Evolutionary conservation across 1,139 yeast genomes (phyloP).

Genomic region (Diutina sp.): DNA sequence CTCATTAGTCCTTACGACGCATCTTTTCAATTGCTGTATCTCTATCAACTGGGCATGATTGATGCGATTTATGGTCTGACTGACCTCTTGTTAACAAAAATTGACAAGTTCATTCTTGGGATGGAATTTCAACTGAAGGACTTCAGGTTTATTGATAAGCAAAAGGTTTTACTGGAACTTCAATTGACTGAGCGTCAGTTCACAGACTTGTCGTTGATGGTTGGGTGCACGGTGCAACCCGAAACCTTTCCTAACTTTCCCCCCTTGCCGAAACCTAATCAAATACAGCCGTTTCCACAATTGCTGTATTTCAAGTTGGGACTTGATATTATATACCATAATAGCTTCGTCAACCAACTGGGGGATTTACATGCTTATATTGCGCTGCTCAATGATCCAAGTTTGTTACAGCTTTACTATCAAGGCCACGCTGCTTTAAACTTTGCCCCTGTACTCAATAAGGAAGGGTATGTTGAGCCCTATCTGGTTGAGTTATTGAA

Average conservation of each 20-base stretch:
- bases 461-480: slow-evolving; percentile 58
- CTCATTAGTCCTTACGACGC: slow-evolving; percentile 78
- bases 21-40: slow-evolving; percentile 68
- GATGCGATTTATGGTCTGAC: slow-evolving; percentile 81
- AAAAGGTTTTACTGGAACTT: slow-evolving; percentile 47
- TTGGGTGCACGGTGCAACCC: slow-evolving; percentile 73
- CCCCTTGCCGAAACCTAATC: slow-evolving; percentile 33
- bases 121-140: slow-evolving; percentile 56
- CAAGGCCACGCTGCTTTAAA: slow-evolving; percentile 29
- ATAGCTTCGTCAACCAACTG: slow-evolving; percentile 14
- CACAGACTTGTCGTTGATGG: slow-evolving; percentile 60
- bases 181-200: slow-evolving; percentile 52
- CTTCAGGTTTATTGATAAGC: slow-evolving; percentile 54
- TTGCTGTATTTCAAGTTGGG: slow-evolving; percentile 31
- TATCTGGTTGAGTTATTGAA: slow-evolving; percentile 28
- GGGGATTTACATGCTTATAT: slow-evolving; percentile 24
- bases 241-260: slow-evolving; percentile 46
- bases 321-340: slow-evolving; percentile 29
- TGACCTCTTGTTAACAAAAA: slow-evolving; percentile 52
- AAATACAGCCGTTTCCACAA: slow-evolving; percentile 30
- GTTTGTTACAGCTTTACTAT: slow-evolving; percentile 22
- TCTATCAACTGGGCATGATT: slow-evolving; percentile 40
- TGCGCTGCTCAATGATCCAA: slow-evolving; percentile 24
- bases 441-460: slow-evolving; percentile 56
- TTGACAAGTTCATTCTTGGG: slow-evolving; percentile 62